Evolutionary conservation across 2,329 filamentous ascomycete genomes (phyloP).

Genomic region (Microdochium nivale): DNA sequence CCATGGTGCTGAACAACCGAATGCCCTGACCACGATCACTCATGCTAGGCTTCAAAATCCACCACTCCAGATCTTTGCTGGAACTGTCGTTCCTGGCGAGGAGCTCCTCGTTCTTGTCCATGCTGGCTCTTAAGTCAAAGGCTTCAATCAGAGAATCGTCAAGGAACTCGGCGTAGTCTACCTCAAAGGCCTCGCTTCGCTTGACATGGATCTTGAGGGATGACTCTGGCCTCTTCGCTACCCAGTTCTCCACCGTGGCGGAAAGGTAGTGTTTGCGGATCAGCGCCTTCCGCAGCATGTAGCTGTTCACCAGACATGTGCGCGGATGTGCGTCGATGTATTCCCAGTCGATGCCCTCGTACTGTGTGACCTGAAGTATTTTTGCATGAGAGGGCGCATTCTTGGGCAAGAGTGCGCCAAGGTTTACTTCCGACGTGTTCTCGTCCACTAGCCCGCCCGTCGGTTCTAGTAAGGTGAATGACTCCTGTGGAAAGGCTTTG

Average conservation of each 20-base stretch:
- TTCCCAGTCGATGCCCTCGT: slow-evolving; percentile 83
- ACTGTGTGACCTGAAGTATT: slow-evolving; percentile 73
- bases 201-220: slow-evolving; percentile 64
- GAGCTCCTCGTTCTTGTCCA: slow-evolving; percentile 54
- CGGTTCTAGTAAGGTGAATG: slow-evolving; percentile 46
- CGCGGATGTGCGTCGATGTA: slow-evolving; percentile 53
- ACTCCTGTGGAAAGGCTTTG: slow-evolving; percentile 44
- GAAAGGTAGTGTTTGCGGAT: slow-evolving; percentile 94
- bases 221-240: slow-evolving; percentile 70
- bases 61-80: slow-evolving; percentile 62
- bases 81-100: slow-evolving; percentile 11
- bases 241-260: slow-evolving; percentile 75
- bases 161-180: slow-evolving; percentile 94
- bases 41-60: slow-evolving; percentile 98
- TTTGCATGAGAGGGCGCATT: slow-evolving; percentile 22
- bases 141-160: slow-evolving; percentile 88
- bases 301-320: slow-evolving; percentile 71
- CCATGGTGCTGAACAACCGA: slow-evolving; percentile 75
- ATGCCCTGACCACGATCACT: slow-evolving; percentile 94
- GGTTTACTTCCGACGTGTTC: slow-evolving; percentile 20
- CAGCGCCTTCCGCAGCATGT: slow-evolving; percentile 90
- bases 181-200: slow-evolving; percentile 76
- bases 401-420: slow-evolving; percentile 27
- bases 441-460: slow-evolving; percentile 16
- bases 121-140: slow-evolving; percentile 75